These are phyloP conservation scores for Amesomyces nigricolor DNA, from an alignment of 2,329 filamentous ascomycete genomes.

Conservation along the genomic window DNA sequence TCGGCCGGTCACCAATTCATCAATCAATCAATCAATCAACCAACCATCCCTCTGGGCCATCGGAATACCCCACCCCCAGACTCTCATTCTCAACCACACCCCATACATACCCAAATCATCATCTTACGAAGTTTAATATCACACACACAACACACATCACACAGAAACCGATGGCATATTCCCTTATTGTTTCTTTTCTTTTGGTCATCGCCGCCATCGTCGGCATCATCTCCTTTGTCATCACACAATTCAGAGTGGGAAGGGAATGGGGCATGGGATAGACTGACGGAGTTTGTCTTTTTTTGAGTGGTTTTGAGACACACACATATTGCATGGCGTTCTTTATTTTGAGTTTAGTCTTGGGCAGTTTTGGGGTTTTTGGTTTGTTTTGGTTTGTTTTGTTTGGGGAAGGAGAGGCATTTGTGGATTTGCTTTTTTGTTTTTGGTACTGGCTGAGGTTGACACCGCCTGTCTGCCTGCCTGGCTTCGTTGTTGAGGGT, in stretches of 20 bases:
- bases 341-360: not conserved
- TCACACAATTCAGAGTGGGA: no score
- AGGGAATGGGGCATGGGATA: slow-evolving; percentile 5
- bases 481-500: no score
- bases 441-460: no score
- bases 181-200: not conserved
- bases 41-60: not conserved
- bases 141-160: slow-evolving; percentile 8
- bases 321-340: slow-evolving; percentile 10
- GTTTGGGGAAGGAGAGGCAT: not conserved
- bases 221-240: not conserved
- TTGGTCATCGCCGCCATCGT: not conserved
- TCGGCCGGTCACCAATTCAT: not conserved
- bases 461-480: no score
- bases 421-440: no score
- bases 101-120: not conserved
- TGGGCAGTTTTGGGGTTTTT: not conserved
- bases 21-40: not conserved
- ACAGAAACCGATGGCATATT: not conserved
- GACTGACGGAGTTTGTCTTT: slow-evolving; percentile 14
- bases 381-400: not conserved
- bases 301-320: not conserved
- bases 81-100: not conserved
- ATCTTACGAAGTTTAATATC: slow-evolving; percentile 13
- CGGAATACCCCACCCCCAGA: slow-evolving; percentile 4